Evolutionary conservation across 2,329 filamentous ascomycete genomes (phyloP), one percentile per base, ranked within the genome.

Genomic region (Talaromyces amestolkiae): DNA sequence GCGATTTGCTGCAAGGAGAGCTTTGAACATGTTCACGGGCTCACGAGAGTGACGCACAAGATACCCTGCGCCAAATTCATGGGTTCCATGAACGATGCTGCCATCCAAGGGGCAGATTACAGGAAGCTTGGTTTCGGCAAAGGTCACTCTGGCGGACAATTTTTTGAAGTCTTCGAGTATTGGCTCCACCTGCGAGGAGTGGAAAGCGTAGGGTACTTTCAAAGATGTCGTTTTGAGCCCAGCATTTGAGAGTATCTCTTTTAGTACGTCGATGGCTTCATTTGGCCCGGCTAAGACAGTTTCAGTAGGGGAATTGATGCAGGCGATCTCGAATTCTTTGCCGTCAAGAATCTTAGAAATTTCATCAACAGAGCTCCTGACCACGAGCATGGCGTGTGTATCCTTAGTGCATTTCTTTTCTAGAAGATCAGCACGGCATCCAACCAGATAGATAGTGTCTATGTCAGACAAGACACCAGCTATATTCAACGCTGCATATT

Each of bases 31-130:
- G 54, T 92, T 84, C 70, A 92, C 90, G 8, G 89, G 81, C 73
- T 91, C 85, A 11, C 90, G 85, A 22, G 87, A 85, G 68, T 90
- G 87, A 58, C 84, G 84, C 62, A 84, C 82, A 19, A 92, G 82
- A 73, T 92, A 92, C 13, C 82, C 77, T 2, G 88, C 2, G n/a
- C 43, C n/a, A 4, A 45, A 45, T 2, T 10, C n/a, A 19, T 22
- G n/a, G 3, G 7, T 22, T 9, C n/a, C 81, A 69, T 84, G 80
- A 53, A 82, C 70, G n/a, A 54, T 63, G 31, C 51, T 60, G 9
- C 43, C 49, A 53, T 63, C 53, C 15, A 63, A 74, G 65, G 83
- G 71, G 4, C 81, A 76, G 41, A 83, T 76, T 31, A 82, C 74
- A 0, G 82, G 80, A 33, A 79, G 72, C 2, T 2, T 79, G 78